A percentile compares a stretch with the other conserved stretches of the same genome.
These are phyloP conservation scores for Stachybotrys chlorohalonatus DNA, from an alignment of 2,329 filamentous ascomycete genomes.

Conservation along the genomic window DNA sequence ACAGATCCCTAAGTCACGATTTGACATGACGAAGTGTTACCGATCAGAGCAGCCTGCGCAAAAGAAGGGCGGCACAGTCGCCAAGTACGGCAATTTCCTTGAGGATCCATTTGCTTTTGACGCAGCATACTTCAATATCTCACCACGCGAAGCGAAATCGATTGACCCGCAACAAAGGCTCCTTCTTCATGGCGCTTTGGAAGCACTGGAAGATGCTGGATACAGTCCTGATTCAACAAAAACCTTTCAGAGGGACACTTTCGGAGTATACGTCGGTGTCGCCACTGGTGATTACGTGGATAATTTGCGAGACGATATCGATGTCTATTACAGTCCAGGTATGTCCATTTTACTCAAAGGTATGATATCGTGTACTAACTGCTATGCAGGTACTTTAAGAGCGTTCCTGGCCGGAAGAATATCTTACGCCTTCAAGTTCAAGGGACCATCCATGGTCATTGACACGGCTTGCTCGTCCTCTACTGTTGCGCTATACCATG, in stretches of 20 bases:
- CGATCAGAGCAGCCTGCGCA: not conserved
- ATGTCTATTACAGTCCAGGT: conserved; percentile 12
- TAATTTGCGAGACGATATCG: conserved; percentile 2
- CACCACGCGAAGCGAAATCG: conserved; percentile 1
- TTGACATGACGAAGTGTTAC: not conserved
- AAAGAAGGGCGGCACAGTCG: not conserved
- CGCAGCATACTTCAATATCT: conserved; percentile 7
- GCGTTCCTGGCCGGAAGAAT: conserved; percentile 20
- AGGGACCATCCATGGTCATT: conserved; percentile 19
- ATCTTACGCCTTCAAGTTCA: conserved; percentile 25
- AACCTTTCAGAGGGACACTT: conserved; percentile 1
- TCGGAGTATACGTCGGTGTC: conserved; percentile 1
- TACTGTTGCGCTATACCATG: conserved; percentile 20
- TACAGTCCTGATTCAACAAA: not conserved
- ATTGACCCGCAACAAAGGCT: conserved; percentile 1
- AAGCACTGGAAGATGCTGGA: conserved; percentile 1
- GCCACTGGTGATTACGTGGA: conserved; percentile 2
- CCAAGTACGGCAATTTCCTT: conserved; percentile 6
- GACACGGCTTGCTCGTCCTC: conserved; percentile 29
- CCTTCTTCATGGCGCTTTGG: not conserved
- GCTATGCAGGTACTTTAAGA: conserved; percentile 8
- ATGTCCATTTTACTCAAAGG: not conserved
- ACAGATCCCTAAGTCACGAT: not conserved
- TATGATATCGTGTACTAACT: not conserved
- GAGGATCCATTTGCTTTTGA: conserved; percentile 15